phyloP scores from a whole-genome alignment of 2,329 filamentous ascomycete genomes.

The Calonectria honghensis region DNA sequence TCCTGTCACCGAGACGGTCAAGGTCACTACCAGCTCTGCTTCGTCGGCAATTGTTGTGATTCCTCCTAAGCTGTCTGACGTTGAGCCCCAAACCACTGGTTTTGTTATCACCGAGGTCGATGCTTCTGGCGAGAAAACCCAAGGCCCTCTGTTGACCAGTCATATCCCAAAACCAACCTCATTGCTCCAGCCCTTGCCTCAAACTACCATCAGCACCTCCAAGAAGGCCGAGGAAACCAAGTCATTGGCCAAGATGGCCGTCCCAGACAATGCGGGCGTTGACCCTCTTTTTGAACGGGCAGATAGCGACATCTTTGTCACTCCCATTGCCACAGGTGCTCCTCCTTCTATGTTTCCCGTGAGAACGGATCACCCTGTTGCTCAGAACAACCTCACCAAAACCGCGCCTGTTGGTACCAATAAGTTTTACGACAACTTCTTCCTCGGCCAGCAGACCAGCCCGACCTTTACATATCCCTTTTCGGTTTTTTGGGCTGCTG shows the following conservation, averaged over 20 bases:
- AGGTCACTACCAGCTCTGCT: constrained; percentile 51
- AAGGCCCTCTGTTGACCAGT: constrained; percentile 54
- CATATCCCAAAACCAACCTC: constrained; percentile 62
- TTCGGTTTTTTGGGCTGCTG: constrained; percentile 80
- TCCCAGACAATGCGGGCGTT: background rate
- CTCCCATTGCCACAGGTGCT: constrained; percentile 71
- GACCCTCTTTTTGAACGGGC: constrained; percentile 49
- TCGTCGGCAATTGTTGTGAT: constrained; percentile 55
- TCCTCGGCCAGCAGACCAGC: constrained; percentile 81
- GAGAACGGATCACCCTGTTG: constrained; percentile 75
- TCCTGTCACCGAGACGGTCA: constrained; percentile 53
- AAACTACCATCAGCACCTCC: constrained; percentile 48
- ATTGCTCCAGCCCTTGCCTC: constrained; percentile 53
- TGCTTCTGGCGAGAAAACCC: constrained; percentile 45
- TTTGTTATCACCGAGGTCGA: constrained; percentile 53
- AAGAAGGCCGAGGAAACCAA: constrained; percentile 45
- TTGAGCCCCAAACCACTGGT: constrained; percentile 58
- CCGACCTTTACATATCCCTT: constrained; percentile 87
- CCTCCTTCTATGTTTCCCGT: constrained; percentile 69
- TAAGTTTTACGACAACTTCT: constrained; percentile 89
- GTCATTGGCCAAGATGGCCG: constrained; percentile 49
- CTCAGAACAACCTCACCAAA: constrained; percentile 70
- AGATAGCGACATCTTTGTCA: constrained; percentile 71
- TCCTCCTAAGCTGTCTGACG: constrained; percentile 56
- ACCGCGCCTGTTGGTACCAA: constrained; percentile 79